Evolutionary conservation across 495 filamentous ascomycete species (phyloP).

Genomic region (Aspergillus incahuasiensis): DNA sequence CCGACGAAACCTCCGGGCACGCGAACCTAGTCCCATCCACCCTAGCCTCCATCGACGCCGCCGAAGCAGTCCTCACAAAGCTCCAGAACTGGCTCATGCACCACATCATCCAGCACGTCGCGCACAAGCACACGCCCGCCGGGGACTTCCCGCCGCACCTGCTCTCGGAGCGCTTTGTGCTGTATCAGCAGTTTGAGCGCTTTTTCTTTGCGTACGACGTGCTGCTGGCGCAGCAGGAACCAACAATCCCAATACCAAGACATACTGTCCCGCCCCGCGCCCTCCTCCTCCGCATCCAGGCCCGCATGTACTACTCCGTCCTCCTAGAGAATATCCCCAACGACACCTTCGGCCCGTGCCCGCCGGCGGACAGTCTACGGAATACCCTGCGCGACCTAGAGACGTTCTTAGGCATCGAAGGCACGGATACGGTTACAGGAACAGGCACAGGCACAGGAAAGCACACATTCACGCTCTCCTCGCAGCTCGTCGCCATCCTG

Average conservation of each 20-base stretch:
- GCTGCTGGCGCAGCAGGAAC: no score
- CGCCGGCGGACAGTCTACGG: neutral
- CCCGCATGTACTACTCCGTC: slow-evolving; percentile 3
- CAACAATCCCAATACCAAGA: no score
- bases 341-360: neutral
- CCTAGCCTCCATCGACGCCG: neutral
- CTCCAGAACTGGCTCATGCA: slow-evolving; percentile 9
- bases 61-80: neutral
- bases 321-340: slow-evolving; percentile 12
- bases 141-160: neutral
- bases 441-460: no score
- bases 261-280: neutral
- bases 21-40: neutral
- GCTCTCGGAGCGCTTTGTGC: neutral
- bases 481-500: slow-evolving; percentile 17
- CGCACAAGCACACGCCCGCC: neutral
- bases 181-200: slow-evolving; percentile 3
- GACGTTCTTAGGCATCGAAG: slow-evolving; percentile 3
- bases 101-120: slow-evolving; percentile 3
- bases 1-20: neutral
- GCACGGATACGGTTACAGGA: neutral
- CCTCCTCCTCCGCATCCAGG: slow-evolving; percentile 1
- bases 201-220: neutral
- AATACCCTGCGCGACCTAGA: slow-evolving; percentile 10
- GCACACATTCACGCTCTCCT: slow-evolving; percentile 20